A percentile compares a stretch with the other conserved stretches of the same genome.
These are phyloP conservation scores for Camellia granthamiana DNA, from an alignment of 148 eudicot species.

Conservation along the genomic window DNA sequence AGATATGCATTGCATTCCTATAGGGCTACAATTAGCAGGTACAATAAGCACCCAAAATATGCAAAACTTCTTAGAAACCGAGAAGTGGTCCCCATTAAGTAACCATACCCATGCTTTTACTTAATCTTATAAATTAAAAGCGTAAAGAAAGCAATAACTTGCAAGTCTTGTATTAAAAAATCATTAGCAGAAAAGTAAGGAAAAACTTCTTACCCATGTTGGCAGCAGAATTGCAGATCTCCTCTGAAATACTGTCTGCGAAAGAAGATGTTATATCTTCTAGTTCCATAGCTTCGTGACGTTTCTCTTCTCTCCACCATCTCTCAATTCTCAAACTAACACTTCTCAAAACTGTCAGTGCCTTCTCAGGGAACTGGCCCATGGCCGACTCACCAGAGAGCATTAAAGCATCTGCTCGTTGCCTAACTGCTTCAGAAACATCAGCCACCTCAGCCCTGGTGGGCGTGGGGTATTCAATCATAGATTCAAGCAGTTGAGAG, in stretches of 20 bases:
- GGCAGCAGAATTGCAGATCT: constrained; percentile 88
- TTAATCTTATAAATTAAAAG: background rate
- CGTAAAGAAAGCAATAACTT: background rate
- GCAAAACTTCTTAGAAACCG: background rate
- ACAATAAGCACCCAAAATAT: background rate
- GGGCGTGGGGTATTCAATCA: constrained; percentile 97
- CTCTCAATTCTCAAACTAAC: constrained; percentile 93
- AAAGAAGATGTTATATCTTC: constrained; percentile 61
- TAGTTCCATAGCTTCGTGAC: constrained; percentile 61
- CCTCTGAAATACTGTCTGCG: constrained; percentile 66
- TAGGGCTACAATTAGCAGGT: background rate
- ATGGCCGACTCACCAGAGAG: constrained; percentile 98
- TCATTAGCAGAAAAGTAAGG: background rate
- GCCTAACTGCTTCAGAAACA: constrained; percentile 98
- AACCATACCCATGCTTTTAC: background rate
- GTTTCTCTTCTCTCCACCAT: constrained; percentile 94
- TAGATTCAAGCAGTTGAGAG: constrained; percentile 93
- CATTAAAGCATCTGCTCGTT: constrained; percentile 92
- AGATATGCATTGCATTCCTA: background rate
- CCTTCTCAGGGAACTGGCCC: constrained; percentile 91
- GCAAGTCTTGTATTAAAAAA: background rate
- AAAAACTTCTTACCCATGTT: constrained; percentile 58
- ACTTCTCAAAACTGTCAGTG: constrained; percentile 77
- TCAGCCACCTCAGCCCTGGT: constrained; percentile 99
- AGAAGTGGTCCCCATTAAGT: background rate